These are phyloP conservation scores for Penicillium sclerotigenum DNA, from an alignment of 2,329 filamentous ascomycete species.

Conservation along the genomic window DNA sequence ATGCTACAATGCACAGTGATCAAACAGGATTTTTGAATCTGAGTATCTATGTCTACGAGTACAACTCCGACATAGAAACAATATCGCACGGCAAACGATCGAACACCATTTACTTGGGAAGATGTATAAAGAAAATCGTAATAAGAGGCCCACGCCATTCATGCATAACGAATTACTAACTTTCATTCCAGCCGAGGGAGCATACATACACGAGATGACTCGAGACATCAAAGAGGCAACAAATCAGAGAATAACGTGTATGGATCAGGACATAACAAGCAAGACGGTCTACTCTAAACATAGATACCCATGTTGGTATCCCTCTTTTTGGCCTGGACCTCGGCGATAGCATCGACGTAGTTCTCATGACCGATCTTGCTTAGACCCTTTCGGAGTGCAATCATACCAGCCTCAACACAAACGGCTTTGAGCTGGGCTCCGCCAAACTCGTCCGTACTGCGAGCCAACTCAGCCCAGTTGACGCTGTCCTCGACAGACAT, in stretches of 20 bases:
- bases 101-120: not conserved
- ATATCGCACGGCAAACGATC: not conserved
- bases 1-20: not conserved
- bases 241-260: not conserved
- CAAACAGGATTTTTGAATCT: not conserved
- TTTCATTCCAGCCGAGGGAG: conserved; percentile 12
- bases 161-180: conserved; percentile 23
- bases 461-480: conserved; percentile 93
- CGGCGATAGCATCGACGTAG: conserved; percentile 96
- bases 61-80: not conserved
- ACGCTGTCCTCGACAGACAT: conserved; percentile 93
- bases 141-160: not conserved
- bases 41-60: not conserved
- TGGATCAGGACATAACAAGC: conserved; percentile 10
- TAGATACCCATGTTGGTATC: conserved; percentile 57
- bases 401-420: conserved; percentile 98
- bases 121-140: not conserved
- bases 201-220: conserved; percentile 23
- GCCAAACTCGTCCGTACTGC: conserved; percentile 97
- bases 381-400: conserved; percentile 88
- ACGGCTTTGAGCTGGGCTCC: conserved; percentile 98
- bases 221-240: conserved; percentile 1
- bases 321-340: conserved; percentile 89
- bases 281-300: conserved; percentile 30
- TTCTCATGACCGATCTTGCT: conserved; percentile 97